Conservation (phyloP, 1,284 basidiomycete genomes). For the Leccinum griseonigrum region DNA sequence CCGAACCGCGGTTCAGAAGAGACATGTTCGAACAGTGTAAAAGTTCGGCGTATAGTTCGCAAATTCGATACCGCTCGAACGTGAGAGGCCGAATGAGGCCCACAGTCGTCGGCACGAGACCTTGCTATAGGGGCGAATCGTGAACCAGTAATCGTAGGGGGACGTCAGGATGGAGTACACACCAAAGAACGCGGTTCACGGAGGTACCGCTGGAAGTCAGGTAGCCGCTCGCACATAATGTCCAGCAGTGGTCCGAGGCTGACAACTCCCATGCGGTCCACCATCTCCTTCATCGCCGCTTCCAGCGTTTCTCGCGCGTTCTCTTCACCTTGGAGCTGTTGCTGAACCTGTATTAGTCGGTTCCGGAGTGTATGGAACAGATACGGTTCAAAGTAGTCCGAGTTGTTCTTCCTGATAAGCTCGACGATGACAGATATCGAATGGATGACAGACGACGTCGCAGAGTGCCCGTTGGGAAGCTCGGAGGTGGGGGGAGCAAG, state of each 20-base stretch:
- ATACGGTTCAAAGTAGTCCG: constrained; percentile 98
- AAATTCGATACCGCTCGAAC: constrained; percentile 95
- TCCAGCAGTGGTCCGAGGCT: constrained; percentile 85
- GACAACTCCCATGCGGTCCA: constrained; percentile 90
- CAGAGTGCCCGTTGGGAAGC: constrained; percentile 69
- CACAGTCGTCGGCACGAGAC: constrained; percentile 68
- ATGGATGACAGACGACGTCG: constrained; percentile 86
- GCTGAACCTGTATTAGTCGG: constrained; percentile 84
- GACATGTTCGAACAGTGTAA: constrained; percentile 99
- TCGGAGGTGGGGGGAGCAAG: constrained; percentile 17
- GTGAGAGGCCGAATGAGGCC: constrained; percentile 80
- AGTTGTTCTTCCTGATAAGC: constrained; percentile 97
- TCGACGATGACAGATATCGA: constrained; percentile 93
- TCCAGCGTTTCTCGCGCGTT: constrained; percentile 74
- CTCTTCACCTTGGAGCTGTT: constrained; percentile 55
- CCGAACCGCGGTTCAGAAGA: constrained; percentile 79
- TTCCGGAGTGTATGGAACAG: constrained; percentile 95
- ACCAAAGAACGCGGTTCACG: constrained; percentile 75
- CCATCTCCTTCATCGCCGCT: constrained; percentile 82
- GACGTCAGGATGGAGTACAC: constrained; percentile 28
- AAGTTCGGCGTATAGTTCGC: constrained; percentile 96
- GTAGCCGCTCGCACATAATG: constrained; percentile 72
- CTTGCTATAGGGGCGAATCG: constrained; percentile 41
- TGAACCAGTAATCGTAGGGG: constrained; percentile 7
- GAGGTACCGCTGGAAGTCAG: constrained; percentile 73